Evolutionary conservation across 257 asterid species (phyloP), one percentile per base, ranked within the genome.

Genomic region (Cynanchum wilfordii): DNA sequence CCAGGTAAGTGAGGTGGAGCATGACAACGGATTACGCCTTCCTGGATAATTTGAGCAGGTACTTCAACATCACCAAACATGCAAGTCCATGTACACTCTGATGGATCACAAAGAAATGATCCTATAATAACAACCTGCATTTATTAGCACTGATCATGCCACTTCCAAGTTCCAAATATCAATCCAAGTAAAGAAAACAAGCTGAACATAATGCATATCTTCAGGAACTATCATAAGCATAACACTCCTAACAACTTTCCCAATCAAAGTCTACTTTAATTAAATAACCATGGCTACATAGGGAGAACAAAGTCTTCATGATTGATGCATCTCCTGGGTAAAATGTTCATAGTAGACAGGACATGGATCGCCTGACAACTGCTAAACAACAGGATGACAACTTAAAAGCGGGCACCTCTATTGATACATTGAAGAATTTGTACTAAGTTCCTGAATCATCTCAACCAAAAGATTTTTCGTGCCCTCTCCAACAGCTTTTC

Each of bases 61-160:
- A 90, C 95, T 90, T 95, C 96, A 73, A 78, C 84, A 82, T 86
- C 91, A 63, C 96, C 99, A 80, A 95, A 88, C 99, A 95, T 90
- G 81, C 98, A 95, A 70, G 87, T 90, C 97, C 98, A 95, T 38
- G 73, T 71, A 82, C 85, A 70, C 81, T 82, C 92, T 7, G 84
- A 87, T 47, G 93, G 84, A 76, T 87, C 88, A 73, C 85, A 87
- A 81, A 84, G 87, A 82, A 95, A 95, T 68, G 96, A 87, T 68
- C 99, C 99, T 75, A 88, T 80, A 70, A 92, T 82, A 82, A 90
- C 69, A 69, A 95, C 87, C 99, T 95, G 92, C 82, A 83, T 36
- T 36, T 36, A 64, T 36, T 64, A 27, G 44, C 42, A 22, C 19
- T 19, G 50, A 49, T 68, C 45, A 49, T 75, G 69, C 36, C 51